Evolutionary conservation across 2,329 filamentous ascomycete species (phyloP), one percentile per base, ranked within the genome.

Genomic region (Ophiostoma novo-ulmi): DNA sequence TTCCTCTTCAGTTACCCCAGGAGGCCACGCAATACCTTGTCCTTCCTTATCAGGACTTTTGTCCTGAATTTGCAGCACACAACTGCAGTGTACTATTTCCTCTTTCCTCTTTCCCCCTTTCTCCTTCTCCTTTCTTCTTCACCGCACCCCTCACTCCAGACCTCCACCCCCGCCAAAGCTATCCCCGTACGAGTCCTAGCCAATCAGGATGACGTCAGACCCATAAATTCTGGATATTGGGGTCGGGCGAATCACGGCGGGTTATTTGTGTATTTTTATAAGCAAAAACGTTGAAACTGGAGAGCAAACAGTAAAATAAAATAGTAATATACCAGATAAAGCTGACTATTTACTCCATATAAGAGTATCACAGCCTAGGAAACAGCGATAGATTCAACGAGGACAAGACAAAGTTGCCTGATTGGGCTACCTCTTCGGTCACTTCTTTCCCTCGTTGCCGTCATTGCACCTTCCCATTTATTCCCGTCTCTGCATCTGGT

Each of bases 301-400:
- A 64, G 20, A 39, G 41, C 20, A 39, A 65, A 39, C n/a, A 41
- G 20, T 1, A 65, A 41, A 39, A 64, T 31, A 31, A 65, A 65
- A 22, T 39, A 39, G 2, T 1, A 65, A 65, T 22, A 38, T n/a
- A 1, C 22, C 1, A 35, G 5, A 66, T n/a, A 44, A 31, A 17
- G 44, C 13, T 44, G 3, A 4, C 1, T 65, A 44, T 41, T 66
- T 44, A 26, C 38, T 44, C 7, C n/a, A 22, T 41, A 44, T 3
- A 38, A 64, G 5, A 35, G 67, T 67, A 72, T 72, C 71, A 71
- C 71, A 41, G 71, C 35, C 36, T 22, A 39, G 70, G 71, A 73
- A 73, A 71, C 69, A 73, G 72, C 71, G 72, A 73, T 48, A 71
- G 72, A 73, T 72, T 58, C 66, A 72, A 71, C 72, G 72, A 72